Conservation (phyloP, 805 yeast genomes). For the Ogataea naganishii region DNA sequence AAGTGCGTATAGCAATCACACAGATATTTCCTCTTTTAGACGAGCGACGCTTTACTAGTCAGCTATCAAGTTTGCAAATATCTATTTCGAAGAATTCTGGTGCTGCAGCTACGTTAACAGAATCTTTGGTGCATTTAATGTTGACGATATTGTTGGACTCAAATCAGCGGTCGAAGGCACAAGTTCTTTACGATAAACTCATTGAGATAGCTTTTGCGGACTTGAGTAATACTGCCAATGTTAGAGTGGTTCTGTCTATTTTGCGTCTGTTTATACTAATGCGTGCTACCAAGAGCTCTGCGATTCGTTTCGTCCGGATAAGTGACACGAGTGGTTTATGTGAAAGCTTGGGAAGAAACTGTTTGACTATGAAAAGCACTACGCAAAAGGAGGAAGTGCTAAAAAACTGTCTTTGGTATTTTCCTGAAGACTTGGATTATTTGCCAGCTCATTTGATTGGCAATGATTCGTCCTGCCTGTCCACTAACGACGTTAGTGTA, state of each 20-base stretch:
- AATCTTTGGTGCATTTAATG: slow-evolving; percentile 8
- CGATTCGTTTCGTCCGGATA: slow-evolving; percentile 42
- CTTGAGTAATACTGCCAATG: slow-evolving; percentile 22
- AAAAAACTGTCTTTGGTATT: slow-evolving; percentile 38
- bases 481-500: slow-evolving; percentile 28
- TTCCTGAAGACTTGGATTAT: slow-evolving; percentile 47
- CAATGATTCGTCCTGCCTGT: slow-evolving; percentile 17
- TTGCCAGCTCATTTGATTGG: slow-evolving; percentile 36
- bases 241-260: slow-evolving; percentile 34
- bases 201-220: slow-evolving; percentile 29
- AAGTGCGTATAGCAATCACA: too few species aligned
- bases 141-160: slow-evolving; percentile 3
- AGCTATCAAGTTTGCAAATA: slow-evolving; percentile 3
- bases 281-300: slow-evolving; percentile 36
- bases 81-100: slow-evolving; percentile 2
- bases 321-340: slow-evolving; percentile 60
- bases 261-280: slow-evolving; percentile 47
- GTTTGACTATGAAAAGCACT: slow-evolving; percentile 17
- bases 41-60: too few species aligned
- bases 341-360: slow-evolving; percentile 46
- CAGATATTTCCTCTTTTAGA: too few species aligned
- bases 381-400: slow-evolving; percentile 10
- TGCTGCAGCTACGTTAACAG: slow-evolving; percentile 2
- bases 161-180: neutral
- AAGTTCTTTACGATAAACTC: slow-evolving; percentile 18